These are phyloP conservation scores for Penicillium malachiteum DNA, from an alignment of 495 filamentous ascomycete genomes.

Conservation along the genomic window DNA sequence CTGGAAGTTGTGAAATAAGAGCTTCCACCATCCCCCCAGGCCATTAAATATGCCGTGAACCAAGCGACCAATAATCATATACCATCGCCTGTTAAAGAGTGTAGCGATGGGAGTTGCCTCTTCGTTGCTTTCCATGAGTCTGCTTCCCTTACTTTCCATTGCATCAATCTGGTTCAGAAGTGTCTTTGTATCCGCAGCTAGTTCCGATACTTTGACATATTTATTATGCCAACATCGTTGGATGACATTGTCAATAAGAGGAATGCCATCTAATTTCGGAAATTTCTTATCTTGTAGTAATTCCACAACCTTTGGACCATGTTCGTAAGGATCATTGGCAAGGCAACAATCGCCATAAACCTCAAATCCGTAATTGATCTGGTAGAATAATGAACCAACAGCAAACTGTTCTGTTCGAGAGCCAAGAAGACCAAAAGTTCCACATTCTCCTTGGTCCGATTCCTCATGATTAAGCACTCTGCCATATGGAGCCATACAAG, in stretches of 20 bases:
- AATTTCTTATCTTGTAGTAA: conserved; percentile 37
- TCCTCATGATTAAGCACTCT: conserved; percentile 28
- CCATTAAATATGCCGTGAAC: too few relatives aligned
- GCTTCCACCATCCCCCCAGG: too few relatives aligned
- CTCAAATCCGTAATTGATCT: conserved; percentile 42
- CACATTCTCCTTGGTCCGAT: conserved; percentile 21
- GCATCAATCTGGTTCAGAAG: conserved; percentile 1
- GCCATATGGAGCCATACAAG: conserved; percentile 26
- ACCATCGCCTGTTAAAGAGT: too few relatives aligned
- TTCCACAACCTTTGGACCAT: conserved; percentile 34
- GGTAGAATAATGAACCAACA: conserved; percentile 39
- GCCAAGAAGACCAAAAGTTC: conserved; percentile 29
- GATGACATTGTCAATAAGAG: conserved; percentile 37
- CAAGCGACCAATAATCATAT: too few relatives aligned
- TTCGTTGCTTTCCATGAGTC: too few relatives aligned
- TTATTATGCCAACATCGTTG: conserved; percentile 39
- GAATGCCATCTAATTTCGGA: conserved; percentile 32
- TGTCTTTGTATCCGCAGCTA: conserved; percentile 26
- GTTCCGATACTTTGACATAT: conserved; percentile 29
- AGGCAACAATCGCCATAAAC: conserved; percentile 36
- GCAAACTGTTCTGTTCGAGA: conserved; percentile 41
- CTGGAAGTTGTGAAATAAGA: too few relatives aligned
- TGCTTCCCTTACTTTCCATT: conserved; percentile 2
- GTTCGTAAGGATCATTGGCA: conserved; percentile 34
- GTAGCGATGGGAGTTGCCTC: too few relatives aligned